phyloP scores from a whole-genome alignment of 2,329 filamentous ascomycete species.

The Ophiostoma piceae region DNA sequence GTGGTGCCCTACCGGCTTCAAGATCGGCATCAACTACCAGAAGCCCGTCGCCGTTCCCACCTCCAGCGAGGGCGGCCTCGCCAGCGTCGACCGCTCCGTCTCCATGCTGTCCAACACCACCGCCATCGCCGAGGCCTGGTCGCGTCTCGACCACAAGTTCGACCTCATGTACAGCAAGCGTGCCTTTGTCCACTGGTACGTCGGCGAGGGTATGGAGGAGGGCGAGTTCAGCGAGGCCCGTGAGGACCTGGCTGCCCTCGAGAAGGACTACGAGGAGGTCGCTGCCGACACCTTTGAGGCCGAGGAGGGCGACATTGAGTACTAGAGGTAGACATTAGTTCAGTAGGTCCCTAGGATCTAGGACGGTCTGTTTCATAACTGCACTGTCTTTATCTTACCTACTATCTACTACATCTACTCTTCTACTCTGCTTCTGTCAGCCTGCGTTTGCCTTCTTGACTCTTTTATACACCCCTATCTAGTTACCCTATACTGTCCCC shows the following conservation, averaged over 20 bases:
- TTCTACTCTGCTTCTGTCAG: neutral
- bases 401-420: no score
- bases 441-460: constrained; percentile 3
- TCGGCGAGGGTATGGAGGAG: constrained; percentile 89
- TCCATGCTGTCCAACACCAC: constrained; percentile 71
- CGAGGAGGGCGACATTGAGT: constrained; percentile 66
- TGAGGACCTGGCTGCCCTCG: constrained; percentile 77
- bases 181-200: constrained; percentile 73
- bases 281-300: constrained; percentile 64
- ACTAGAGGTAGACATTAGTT: constrained; percentile 49
- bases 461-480: constrained; percentile 4
- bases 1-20: constrained; percentile 72
- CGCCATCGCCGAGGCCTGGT: constrained; percentile 68
- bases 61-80: constrained; percentile 52
- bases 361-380: no score
- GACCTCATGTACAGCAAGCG: constrained; percentile 76
- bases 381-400: no score
- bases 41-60: constrained; percentile 57
- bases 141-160: constrained; percentile 67
- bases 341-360: neutral
- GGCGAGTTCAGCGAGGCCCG: constrained; percentile 84
- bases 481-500: neutral
- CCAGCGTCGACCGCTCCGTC: constrained; percentile 57
- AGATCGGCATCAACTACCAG: constrained; percentile 71
- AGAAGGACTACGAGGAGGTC: constrained; percentile 85